Evolutionary conservation across 805 yeast species (phyloP), one percentile per base, ranked within the genome.

Genomic region (Starmerella sirachaensis): DNA sequence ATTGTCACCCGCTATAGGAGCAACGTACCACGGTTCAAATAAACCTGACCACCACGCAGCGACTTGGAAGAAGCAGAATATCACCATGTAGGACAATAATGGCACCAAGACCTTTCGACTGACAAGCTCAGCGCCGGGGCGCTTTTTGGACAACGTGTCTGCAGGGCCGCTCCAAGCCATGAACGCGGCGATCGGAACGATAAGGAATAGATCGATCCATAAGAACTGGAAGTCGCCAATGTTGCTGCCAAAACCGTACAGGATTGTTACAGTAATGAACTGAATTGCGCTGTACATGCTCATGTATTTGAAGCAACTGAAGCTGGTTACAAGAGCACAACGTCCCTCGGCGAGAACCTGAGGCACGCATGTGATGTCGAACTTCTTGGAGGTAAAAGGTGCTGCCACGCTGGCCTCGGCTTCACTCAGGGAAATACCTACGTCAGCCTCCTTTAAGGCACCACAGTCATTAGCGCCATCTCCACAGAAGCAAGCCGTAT

Each of bases 401-500:
- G 98, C 98, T 0, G 98, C 98, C 13, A 91, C 96, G 3, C 94
- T 81, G 0, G 98, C 98, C 56, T 91, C 99, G 0, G 97, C 98
- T 57, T 91, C 98, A 20, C 94, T 82, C 33, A 91, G 62, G 0
- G 97, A 88, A 14, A 91, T 75, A 13, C 99, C 99, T 35, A 93
- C 94, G 61, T 91, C 94, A 0, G 98, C 97, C 11, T 95, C 94
- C 53, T 88, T 91, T 41, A 91, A 65, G 0, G 99, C 99, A 49
- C 98, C 98, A 61, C 97, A 91, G 56, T 91, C 99, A 59, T 91
- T 91, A 5, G 99, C 99, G 47, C 99, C 99, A 62, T 91, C 99
- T 25, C 99, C 99, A 61, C 97, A 91, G 59, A 91, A 91, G 2
- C 96, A 94, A 33, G 84, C 93, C 0, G 94, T 83, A 55, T 88